A percentile compares a stretch with the other conserved stretches of the same genome.
Conservation (phyloP, 2,329 filamentous ascomycete species). For the Thelonectria blattea region DNA sequence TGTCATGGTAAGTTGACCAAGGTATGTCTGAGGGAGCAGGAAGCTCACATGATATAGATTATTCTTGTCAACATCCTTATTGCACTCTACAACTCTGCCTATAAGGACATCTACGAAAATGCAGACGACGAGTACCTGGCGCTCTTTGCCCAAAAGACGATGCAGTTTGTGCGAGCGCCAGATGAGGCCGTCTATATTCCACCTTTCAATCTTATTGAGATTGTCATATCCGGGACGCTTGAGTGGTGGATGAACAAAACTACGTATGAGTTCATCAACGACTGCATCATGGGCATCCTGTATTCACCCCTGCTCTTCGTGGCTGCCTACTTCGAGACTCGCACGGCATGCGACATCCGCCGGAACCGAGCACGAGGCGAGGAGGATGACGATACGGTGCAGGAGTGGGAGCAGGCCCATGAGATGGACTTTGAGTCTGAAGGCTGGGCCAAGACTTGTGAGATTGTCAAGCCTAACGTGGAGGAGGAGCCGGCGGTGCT, state of each 20-base stretch:
- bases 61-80: constrained; percentile 95
- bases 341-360: constrained; percentile 68
- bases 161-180: constrained; percentile 94
- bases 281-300: constrained; percentile 83
- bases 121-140: constrained; percentile 95
- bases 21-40: too few species aligned
- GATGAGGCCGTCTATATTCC: constrained; percentile 99
- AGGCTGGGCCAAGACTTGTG: constrained; percentile 84
- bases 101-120: constrained; percentile 92
- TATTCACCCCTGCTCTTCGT: constrained; percentile 85
- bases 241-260: constrained; percentile 93
- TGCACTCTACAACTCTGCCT: constrained; percentile 94
- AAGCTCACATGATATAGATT: constrained; percentile 48
- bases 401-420: constrained; percentile 95
- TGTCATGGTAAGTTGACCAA: constrained; percentile 74
- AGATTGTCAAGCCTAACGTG: constrained; percentile 78
- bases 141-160: constrained; percentile 90
- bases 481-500: constrained; percentile 77
- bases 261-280: constrained; percentile 81
- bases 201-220: constrained; percentile 92
- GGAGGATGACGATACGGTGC: constrained; percentile 83
- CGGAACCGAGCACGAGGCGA: constrained; percentile 81
- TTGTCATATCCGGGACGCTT: constrained; percentile 77
- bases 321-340: constrained; percentile 75
- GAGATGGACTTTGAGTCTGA: constrained; percentile 82